These are phyloP conservation scores for Platanus orientalis DNA, from an alignment of 164 flowering plant species.

Conservation along the genomic window DNA sequence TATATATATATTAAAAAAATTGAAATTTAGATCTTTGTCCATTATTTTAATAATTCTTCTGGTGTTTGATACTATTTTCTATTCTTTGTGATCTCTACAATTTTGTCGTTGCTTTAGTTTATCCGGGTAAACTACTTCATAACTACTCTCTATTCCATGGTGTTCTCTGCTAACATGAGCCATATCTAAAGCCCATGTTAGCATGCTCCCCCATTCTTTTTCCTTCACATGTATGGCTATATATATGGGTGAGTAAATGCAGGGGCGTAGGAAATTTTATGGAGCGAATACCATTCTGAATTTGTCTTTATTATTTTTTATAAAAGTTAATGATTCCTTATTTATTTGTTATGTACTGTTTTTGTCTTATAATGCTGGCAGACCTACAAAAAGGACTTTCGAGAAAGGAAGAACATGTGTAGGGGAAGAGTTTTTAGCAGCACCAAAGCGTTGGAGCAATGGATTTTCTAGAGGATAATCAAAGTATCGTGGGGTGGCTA, in stretches of 20 bases:
- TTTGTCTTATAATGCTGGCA: constrained; percentile 46
- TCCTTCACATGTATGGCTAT: neutral
- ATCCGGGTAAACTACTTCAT: constrained; percentile 53
- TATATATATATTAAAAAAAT: neutral
- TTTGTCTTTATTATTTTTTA: constrained; percentile 43
- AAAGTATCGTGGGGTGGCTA: constrained; percentile 93
- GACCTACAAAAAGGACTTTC: constrained; percentile 55
- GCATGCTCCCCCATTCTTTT: neutral
- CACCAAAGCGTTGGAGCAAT: constrained; percentile 64
- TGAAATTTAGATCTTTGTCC: neutral
- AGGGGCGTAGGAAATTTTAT: constrained; percentile 98
- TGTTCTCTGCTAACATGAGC: neutral
- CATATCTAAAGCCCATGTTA: neutral
- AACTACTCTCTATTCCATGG: neutral
- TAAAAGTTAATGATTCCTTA: neutral
- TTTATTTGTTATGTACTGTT: neutral
- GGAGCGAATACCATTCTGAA: constrained; percentile 68
- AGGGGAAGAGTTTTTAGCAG: constrained; percentile 79
- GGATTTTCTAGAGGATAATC: constrained; percentile 97
- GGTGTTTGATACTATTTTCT: constrained; percentile 15
- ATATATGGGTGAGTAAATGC: neutral
- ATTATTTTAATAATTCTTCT: neutral
- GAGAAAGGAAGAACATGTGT: constrained; percentile 57
- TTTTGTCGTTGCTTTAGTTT: constrained; percentile 54
- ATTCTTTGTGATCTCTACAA: constrained; percentile 29